These are phyloP conservation scores for Pyrenophora seminiperda DNA, from an alignment of 2,329 filamentous ascomycete genomes.

Conservation along the genomic window DNA sequence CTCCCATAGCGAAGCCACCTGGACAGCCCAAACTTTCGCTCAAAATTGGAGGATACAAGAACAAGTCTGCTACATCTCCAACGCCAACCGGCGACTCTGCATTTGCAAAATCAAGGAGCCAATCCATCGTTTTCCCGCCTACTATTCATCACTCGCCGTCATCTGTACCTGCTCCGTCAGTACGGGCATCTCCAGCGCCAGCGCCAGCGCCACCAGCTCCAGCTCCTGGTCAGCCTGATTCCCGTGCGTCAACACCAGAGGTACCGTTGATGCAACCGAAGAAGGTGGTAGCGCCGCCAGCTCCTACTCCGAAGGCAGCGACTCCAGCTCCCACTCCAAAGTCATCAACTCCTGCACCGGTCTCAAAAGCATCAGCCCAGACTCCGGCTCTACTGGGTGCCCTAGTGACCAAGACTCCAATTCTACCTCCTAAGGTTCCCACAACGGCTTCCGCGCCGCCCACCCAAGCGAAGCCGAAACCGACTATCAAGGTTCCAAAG, in stretches of 20 bases:
- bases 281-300: constrained; percentile 26
- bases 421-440: constrained; percentile 13
- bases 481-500: constrained; percentile 24
- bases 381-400: neutral
- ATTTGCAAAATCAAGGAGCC: constrained; percentile 14
- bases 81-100: constrained; percentile 13
- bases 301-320: constrained; percentile 18
- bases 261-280: constrained; percentile 23
- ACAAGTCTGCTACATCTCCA: constrained; percentile 23
- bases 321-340: constrained; percentile 6
- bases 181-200: constrained; percentile 23
- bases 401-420: constrained; percentile 9
- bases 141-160: constrained; percentile 23
- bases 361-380: neutral
- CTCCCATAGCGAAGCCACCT: constrained; percentile 6
- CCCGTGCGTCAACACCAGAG: constrained; percentile 24
- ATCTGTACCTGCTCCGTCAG: constrained; percentile 21
- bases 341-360: neutral
- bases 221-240: constrained; percentile 17
- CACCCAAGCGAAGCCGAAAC: constrained; percentile 12
- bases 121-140: constrained; percentile 24
- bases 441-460: constrained; percentile 11
- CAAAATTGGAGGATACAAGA: constrained; percentile 27
- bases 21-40: constrained; percentile 27
- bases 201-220: constrained; percentile 14